Evolutionary conservation across 1,284 basidiomycete species (phyloP), one percentile per base, ranked within the genome.

Genomic region (Hemileia vastatrix): DNA sequence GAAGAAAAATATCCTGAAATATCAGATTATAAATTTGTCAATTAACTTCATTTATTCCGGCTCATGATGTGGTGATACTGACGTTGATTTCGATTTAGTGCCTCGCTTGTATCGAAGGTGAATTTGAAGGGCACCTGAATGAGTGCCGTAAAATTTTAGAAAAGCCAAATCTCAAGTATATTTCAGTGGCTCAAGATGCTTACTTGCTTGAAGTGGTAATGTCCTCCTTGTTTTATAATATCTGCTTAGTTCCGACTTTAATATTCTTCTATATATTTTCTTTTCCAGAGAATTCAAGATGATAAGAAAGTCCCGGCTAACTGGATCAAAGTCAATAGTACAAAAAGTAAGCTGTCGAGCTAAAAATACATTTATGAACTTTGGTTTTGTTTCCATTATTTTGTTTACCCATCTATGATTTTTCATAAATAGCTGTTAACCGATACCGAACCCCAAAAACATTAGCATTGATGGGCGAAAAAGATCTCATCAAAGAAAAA

Each of bases 131-230:
- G 40, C 72, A 75, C 44, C 60, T 76, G 8, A 36, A 64, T 8
- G 66, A 70, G 54, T 49, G 74, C 9, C 67, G 74, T 9, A 68
- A 64, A 45, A 9, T 61, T 13, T 62, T 76, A 0, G 60, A 70
- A 9, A 63, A 70, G 3, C 74, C 75, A 1, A 66, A 65, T 23
- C 61, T 75, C 18, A 66, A 75, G 49, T 76, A 68, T 50, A 57
- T 64, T 2, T 67, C 63, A 18, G 68, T 74, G 0, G 64, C 71
- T 0, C 69, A 67, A 2, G 61, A 69, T 6, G 72, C 71, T 1
- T 69, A 69, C 62, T 57, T 76, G 31, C 64, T 76, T 24, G 75
- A 76, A 56, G 72, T 60, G 33, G 55, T 57, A 4, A 23, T 40
- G 11, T 6, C 6, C 19, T 13, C 6, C 50, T 36, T 6, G 33